Base-by-base conservation (phyloP, 2,329 filamentous ascomycete species). In the Colletotrichum acutatum region DNA sequence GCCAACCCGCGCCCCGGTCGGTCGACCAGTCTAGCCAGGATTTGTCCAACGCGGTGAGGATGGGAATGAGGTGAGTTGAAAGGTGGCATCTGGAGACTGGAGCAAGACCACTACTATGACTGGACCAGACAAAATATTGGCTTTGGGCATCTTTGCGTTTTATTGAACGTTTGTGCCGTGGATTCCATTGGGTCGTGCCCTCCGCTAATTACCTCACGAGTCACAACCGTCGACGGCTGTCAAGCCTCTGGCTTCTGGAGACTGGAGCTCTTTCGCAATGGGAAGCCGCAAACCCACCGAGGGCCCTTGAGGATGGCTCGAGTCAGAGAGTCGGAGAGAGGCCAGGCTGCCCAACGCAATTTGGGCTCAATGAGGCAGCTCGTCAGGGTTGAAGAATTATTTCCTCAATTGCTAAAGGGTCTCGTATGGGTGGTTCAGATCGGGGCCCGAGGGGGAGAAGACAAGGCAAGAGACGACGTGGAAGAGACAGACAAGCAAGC, bases 11-110 rank as follows among this genome's bases (percentile, higher is more conserved):
- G 54, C 68, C 71, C 71, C 68, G 26, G 71, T 61, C 53, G 30
- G 68, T 61, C 46, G 46, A 54, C 59, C 53, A 73, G 59, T 65
- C 66, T 65, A 60, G 70, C 34, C 70, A 67, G 68, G 49, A 61
- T 61, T 61, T 26, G n/a, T 66, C 49, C 49, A 57, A 61, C 60
- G 30, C 58, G 49, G 63, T 59, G 62, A 54, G 37, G 37, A 42
- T 42, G 37, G 16, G 37, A 16, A 42, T 42, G 37, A 42, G 34
- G 22, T n/a, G 30, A 72, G 26, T 22, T 54, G 42, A 26, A 24
- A 56, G 14, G 32, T 68, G 66, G 24, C 53, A 28, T 69, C 49
- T 4, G 3, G 24, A 64, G 9, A n/a, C 16, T 46, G 42, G 16
- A 58, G 52, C 34, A 22, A 56, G 28, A 64, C 53, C 32, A 34